These are phyloP conservation scores for Fusarium tuaranense DNA, from an alignment of 2,329 filamentous ascomycete genomes.

Conservation along the genomic window DNA sequence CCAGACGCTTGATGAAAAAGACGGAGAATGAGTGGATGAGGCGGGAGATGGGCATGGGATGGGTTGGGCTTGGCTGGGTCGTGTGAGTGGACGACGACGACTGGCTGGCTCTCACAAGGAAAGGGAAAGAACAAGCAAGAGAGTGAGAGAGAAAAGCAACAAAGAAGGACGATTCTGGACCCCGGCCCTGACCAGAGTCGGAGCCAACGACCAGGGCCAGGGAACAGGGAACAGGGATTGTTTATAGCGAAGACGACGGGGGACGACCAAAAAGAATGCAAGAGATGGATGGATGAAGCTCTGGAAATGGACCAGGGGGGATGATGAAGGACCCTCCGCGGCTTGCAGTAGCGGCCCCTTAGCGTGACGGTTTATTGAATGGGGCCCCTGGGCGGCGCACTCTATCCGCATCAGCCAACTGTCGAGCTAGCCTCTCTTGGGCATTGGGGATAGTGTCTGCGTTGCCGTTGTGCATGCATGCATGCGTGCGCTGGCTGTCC, in stretches of 20 bases:
- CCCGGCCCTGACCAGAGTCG: constrained; percentile 1
- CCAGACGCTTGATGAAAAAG: constrained; percentile 22
- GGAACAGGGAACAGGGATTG: background rate
- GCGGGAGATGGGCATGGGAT: constrained; percentile 14
- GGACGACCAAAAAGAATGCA: background rate
- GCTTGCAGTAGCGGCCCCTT: constrained; percentile 41
- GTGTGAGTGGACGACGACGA: background rate
- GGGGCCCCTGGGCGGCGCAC: constrained; percentile 16
- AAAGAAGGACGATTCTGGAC: constrained; percentile 10
- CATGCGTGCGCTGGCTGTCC: background rate
- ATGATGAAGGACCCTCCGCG: constrained; percentile 24
- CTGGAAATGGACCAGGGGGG: constrained; percentile 21
- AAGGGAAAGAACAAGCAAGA: background rate
- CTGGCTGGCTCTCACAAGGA: too few relatives aligned
- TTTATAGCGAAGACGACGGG: background rate
- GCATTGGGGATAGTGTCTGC: background rate
- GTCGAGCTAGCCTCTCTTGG: background rate
- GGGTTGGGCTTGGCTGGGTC: background rate
- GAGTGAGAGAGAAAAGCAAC: background rate
- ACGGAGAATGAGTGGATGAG: constrained; percentile 22
- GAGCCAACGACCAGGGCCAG: constrained; percentile 9
- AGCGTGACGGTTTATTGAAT: constrained; percentile 46
- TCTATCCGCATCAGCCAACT: constrained; percentile 17
- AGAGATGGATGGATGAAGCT: constrained; percentile 1
- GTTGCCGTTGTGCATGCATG: background rate